These are phyloP conservation scores for Triangularia setosa DNA, from an alignment of 2,329 filamentous ascomycete genomes.

Conservation along the genomic window DNA sequence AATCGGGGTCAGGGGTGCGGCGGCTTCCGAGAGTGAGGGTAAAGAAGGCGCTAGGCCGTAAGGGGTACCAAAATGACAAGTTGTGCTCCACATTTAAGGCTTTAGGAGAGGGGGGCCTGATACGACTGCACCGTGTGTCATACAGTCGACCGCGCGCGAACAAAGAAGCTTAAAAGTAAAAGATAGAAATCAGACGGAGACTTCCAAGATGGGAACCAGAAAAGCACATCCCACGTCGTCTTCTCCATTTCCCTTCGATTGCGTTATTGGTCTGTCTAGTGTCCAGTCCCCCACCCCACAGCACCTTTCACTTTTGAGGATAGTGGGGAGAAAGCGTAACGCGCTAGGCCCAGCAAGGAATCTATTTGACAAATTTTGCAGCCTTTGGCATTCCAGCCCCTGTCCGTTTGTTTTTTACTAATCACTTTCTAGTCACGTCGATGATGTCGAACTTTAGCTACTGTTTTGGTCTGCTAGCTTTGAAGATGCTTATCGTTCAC, in stretches of 20 bases:
- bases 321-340: not conserved
- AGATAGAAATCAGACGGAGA: not conserved
- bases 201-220: not conserved
- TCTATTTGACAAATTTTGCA: not conserved
- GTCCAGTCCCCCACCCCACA: not conserved
- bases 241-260: no score
- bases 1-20: not conserved
- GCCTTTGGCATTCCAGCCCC: not conserved
- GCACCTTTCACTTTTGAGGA: not conserved
- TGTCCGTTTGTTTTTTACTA: not conserved
- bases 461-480: not conserved
- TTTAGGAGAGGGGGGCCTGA: not conserved
- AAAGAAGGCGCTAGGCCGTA: conserved; percentile 13
- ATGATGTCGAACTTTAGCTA: not conserved
- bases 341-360: not conserved
- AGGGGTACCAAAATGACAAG: conserved; percentile 14
- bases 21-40: not conserved
- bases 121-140: not conserved
- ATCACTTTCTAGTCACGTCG: not conserved
- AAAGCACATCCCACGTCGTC: not conserved
- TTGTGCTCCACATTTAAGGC: conserved; percentile 9
- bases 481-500: not conserved
- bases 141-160: not conserved
- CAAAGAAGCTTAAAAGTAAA: not conserved
- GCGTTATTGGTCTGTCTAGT: not conserved